A percentile compares a stretch with the other conserved stretches of the same genome.
phyloP scores from a whole-genome alignment of 192 early-diverging fungal genomes.

The Paraglomus brasilianum region DNA sequence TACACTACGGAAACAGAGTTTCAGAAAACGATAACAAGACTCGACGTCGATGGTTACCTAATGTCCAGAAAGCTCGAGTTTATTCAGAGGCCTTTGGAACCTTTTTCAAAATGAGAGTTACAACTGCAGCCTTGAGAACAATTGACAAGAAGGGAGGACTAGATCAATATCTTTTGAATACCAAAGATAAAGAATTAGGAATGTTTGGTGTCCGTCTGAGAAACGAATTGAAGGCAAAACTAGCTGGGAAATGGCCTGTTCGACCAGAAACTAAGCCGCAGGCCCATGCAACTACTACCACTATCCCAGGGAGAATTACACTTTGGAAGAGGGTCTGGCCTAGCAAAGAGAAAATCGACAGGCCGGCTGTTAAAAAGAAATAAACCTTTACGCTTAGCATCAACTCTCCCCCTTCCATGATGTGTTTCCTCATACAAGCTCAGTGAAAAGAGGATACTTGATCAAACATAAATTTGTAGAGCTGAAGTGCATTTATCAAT shows the following conservation, averaged over 20 bases:
- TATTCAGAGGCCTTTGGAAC: constrained; percentile 63
- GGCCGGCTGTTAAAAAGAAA: too few relatives aligned
- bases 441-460: too few relatives aligned
- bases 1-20: constrained; percentile 62
- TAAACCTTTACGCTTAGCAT: too few relatives aligned
- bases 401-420: too few relatives aligned
- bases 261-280: too few relatives aligned
- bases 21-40: constrained; percentile 70
- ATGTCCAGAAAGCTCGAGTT: constrained; percentile 65
- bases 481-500: too few relatives aligned
- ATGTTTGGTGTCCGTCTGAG: constrained; percentile 36
- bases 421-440: too few relatives aligned
- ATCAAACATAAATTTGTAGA: too few relatives aligned
- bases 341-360: too few relatives aligned
- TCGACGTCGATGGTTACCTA: constrained; percentile 75
- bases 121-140: constrained; percentile 66
- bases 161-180: constrained; percentile 70
- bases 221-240: constrained; percentile 32
- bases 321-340: too few relatives aligned
- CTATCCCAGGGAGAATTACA: too few relatives aligned
- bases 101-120: constrained; percentile 60
- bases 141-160: constrained; percentile 85
- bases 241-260: background rate
- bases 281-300: too few relatives aligned
- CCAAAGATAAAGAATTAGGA: constrained; percentile 64